Conservation (phyloP, 345 rosid species). For the Passiflora organensis region DNA sequence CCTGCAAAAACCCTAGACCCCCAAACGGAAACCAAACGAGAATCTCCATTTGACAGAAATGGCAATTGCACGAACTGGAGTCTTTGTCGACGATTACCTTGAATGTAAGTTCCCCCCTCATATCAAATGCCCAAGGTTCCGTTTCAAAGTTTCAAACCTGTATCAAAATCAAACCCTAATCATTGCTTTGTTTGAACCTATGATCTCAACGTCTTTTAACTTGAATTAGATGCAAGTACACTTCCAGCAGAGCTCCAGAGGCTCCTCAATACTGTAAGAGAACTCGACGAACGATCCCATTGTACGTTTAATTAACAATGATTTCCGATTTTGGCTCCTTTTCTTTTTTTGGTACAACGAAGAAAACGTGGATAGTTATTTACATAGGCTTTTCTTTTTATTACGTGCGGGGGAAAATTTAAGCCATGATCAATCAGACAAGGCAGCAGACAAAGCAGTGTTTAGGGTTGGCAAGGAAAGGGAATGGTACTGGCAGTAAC, state of each 20-base stretch:
- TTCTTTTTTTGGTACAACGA: background rate
- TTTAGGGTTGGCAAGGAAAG: slow-evolving; percentile 65
- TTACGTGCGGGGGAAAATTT: slow-evolving; percentile 1
- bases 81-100: slow-evolving; percentile 87
- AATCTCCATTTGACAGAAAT: slow-evolving; percentile 18
- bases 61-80: slow-evolving; percentile 98
- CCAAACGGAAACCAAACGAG: background rate
- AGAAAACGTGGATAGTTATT: background rate
- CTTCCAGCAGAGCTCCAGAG: slow-evolving; percentile 97
- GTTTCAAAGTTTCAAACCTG: too few species aligned
- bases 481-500: slow-evolving; percentile 33
- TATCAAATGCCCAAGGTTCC: too few species aligned
- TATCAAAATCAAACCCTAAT: background rate
- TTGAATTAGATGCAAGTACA: slow-evolving; percentile 69
- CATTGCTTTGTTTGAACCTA: slow-evolving; percentile 3
- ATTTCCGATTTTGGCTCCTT: too few species aligned
- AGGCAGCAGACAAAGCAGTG: slow-evolving; percentile 86
- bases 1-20: too few species aligned
- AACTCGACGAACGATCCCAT: slow-evolving; percentile 85
- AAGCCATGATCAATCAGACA: slow-evolving; percentile 85
- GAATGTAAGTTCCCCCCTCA: slow-evolving; percentile 50
- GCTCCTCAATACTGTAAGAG: slow-evolving; percentile 85
- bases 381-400: background rate
- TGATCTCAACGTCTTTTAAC: background rate
- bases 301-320: slow-evolving; percentile 33